phyloP scores from a whole-genome alignment of 1,139 yeast genomes.

The Saccharomyces hybrid region DNA sequence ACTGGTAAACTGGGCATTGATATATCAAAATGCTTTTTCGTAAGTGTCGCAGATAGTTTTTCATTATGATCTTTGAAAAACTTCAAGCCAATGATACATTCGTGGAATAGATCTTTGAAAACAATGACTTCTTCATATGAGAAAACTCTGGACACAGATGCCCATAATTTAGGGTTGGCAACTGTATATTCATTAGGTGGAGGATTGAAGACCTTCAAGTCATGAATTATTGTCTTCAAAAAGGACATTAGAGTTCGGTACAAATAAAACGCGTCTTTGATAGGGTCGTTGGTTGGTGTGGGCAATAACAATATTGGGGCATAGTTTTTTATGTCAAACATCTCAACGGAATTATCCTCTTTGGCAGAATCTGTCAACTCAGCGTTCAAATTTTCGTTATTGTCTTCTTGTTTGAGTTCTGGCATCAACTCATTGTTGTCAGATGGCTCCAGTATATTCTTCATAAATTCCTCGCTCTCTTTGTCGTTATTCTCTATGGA shows the following conservation, averaged over 20 bases:
- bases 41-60: slow-evolving; percentile 17
- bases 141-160: slow-evolving; percentile 76
- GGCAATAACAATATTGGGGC: slow-evolving; percentile 43
- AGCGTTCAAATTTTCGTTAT: slow-evolving; percentile 4
- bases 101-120: slow-evolving; percentile 68
- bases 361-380: slow-evolving; percentile 17
- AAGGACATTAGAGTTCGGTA: slow-evolving; percentile 87
- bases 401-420: slow-evolving; percentile 10
- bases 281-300: slow-evolving; percentile 48
- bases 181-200: slow-evolving; percentile 64
- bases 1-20: slow-evolving; percentile 78
- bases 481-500: slow-evolving; percentile 20
- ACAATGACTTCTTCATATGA: slow-evolving; percentile 77
- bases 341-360: slow-evolving; percentile 34
- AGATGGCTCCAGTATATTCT: slow-evolving; percentile 7
- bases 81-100: slow-evolving; percentile 73
- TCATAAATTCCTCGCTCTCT: slow-evolving; percentile 25
- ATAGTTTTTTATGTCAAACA: slow-evolving; percentile 41
- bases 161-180: slow-evolving; percentile 67
- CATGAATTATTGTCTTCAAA: slow-evolving; percentile 82
- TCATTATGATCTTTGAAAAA: slow-evolving; percentile 57
- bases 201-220: slow-evolving; percentile 84
- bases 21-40: slow-evolving; percentile 48
- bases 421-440: slow-evolving; percentile 18
- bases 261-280: slow-evolving; percentile 80